Percentiles rank a stretch among this genome's conserved stretches.
Evolutionary conservation across 2,329 filamentous ascomycete genomes (phyloP).

Genomic region (Drechslerella stenobrocha): DNA sequence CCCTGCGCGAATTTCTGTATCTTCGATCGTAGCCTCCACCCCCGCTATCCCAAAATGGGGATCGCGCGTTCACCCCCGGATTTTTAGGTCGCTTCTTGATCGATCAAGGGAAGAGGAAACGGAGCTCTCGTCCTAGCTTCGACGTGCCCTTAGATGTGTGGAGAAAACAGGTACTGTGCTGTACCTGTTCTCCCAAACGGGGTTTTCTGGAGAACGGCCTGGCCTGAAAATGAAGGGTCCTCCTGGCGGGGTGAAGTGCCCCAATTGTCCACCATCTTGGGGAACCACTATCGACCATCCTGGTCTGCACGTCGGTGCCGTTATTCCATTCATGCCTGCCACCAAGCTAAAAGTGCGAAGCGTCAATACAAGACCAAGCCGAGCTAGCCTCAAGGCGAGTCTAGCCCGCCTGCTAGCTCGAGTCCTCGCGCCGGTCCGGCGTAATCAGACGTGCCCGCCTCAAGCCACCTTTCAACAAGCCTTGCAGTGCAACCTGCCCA

Average conservation of each 20-base stretch:
- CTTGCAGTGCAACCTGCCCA: no score
- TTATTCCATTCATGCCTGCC: no score
- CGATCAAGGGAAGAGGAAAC: not conserved
- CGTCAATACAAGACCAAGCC: no score
- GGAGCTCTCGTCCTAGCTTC: constrained; percentile 1
- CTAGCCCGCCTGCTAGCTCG: no score
- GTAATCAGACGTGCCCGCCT: constrained; percentile 3
- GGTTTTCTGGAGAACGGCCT: not conserved
- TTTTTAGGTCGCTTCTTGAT: not conserved
- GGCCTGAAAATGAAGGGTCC: not conserved
- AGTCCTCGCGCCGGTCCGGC: constrained; percentile 4
- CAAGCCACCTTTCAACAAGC: constrained; percentile 1
- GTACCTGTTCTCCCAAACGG: not conserved
- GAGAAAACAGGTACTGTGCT: not conserved
- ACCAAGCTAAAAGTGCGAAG: no score
- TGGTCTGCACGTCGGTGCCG: no score
- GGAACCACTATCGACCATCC: no score
- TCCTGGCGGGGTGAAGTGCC: no score
- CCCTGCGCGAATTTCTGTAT: constrained; percentile 4
- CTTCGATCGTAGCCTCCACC: not conserved
- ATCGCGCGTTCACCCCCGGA: not conserved
- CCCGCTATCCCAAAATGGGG: constrained; percentile 1
- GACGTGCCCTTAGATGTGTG: not conserved
- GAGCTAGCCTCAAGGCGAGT: no score
- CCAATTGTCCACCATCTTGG: no score